Base-by-base conservation (phyloP, 108 stramenopile genomes). In the Chaetoceros tenuissimus region DNA sequence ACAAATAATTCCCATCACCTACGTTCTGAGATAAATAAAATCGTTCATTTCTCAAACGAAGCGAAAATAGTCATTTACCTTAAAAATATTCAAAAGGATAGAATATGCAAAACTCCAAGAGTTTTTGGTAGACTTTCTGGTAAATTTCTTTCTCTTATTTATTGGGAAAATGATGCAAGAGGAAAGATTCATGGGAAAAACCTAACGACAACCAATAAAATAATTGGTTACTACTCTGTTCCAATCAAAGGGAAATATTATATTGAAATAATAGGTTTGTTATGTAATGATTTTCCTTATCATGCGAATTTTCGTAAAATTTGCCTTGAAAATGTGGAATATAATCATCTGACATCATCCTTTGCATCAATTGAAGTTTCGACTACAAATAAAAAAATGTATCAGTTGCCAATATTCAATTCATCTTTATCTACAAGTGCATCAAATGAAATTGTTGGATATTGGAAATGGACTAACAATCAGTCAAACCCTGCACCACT, bases 251-350 rank as follows among this genome's bases (percentile, higher is more conserved):
- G 63, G 3, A 5, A 2, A 3, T 64, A 64, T 24, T 64, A 48
- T 57, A 10, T 64, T 21, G 63, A 64, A 29, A 64, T 64, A 19
- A 57, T 64, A 34, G 63, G 55, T 24, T 18, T 64, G 5, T 24
- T 64, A 10, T 64, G 63, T 47, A 56, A 64, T 24, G 55, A 50
- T 27, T 45, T 64, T n/a, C 2, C 46, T 1, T 57, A 22, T 18
- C 46, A 64, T 3, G 55, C 3, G 7, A 25, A 57, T 24, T 64
- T 53, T 44, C 29, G 29, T 16, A 19, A 28, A 44, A 31, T 31
- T 28, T 64, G 63, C 26, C 48, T 64, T 21, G 63, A 64, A 30
- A 22, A 64, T 55, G 55, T 55, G 31, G 18, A 20, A 1, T 1
- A 16, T 17, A 43, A 55, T 55, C 63, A 49, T 49, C 48, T 40